A percentile compares a stretch with the other conserved stretches of the same genome.
These are phyloP conservation scores for Tolypocladium endophyticum DNA, from an alignment of 2,329 filamentous ascomycete species.

Conservation along the genomic window DNA sequence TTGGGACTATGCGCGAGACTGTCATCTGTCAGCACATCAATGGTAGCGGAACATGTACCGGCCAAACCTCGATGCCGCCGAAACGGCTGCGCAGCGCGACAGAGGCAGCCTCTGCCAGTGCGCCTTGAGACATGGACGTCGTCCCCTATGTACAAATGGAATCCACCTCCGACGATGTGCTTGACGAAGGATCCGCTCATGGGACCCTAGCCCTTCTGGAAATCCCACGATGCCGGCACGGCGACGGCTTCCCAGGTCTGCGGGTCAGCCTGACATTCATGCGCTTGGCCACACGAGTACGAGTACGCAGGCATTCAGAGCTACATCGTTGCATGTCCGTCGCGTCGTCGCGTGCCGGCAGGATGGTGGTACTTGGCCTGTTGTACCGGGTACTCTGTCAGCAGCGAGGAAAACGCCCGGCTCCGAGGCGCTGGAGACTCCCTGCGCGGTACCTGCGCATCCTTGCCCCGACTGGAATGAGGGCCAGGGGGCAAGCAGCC, in stretches of 20 bases:
- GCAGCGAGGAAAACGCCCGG: constrained; percentile 2
- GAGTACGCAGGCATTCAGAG: not conserved
- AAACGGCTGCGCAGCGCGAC: not conserved
- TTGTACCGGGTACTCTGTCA: not conserved
- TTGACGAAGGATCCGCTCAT: not conserved
- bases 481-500: not conserved
- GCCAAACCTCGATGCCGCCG: not conserved
- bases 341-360: not conserved
- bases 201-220: not conserved
- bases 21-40: not conserved
- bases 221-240: not conserved
- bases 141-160: not conserved
- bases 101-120: not conserved
- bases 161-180: not conserved
- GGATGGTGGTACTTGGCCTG: not conserved
- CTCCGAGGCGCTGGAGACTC: constrained; percentile 2
- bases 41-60: not conserved
- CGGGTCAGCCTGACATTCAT: not conserved
- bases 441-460: constrained; percentile 3
- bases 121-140: not conserved
- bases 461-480: constrained; percentile 1
- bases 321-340: not conserved
- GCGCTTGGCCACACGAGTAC: not conserved
- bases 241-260: not conserved
- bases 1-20: not conserved